Evolutionary conservation across 768 basidiomycete genomes (phyloP), one percentile per base, ranked within the genome.

Genomic region (Lentinula guzmanii): DNA sequence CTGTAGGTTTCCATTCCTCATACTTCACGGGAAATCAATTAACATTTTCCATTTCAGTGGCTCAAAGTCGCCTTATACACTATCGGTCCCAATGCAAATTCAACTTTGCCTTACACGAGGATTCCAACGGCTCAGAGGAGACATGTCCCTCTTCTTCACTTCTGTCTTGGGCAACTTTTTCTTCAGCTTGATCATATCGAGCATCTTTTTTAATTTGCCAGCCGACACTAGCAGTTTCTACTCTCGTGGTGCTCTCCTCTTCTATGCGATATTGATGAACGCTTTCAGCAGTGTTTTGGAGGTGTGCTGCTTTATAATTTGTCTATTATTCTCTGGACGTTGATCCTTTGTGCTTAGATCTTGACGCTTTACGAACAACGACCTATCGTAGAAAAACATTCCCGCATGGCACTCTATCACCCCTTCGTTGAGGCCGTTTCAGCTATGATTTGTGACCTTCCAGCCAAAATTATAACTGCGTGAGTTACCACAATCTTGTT

Each of bases 51-150:
- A 48, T 21, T 48, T 48, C 66, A 68, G 50, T 74, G 67, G 52
- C 1, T 42, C 66, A 2, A 63, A 56, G 51, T 67, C 75, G 0
- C 74, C 80, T 0, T 83, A 80, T 68, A 77, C 74, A 13, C 69
- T 84, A 33, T 80, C 78, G 11, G 39, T 78, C 45, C 72, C 69
- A 1, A 75, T 73, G 65, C 82, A 84, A 64, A 67, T 82, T 59
- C 68, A 72, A 24, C 70, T 79, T 5, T 80, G 80, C 59, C 73
- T 83, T 60, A 63, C 65, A 3, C 73, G 83, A 31, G 78, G 80
- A 2, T 77, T 76, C 68, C 77, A 77, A 69, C 73, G 82, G 60
- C 67, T 82, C 18, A 70, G 66, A 34, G 80, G 77, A 10, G 81
- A 83, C 64, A 60, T 71, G 45, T 58, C 64, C 10, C 67, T 69